A percentile compares a stretch with the other conserved stretches of the same genome.
phyloP scores from a whole-genome alignment of 139 green algal genomes.

The Chlorella ohadii region DNA sequence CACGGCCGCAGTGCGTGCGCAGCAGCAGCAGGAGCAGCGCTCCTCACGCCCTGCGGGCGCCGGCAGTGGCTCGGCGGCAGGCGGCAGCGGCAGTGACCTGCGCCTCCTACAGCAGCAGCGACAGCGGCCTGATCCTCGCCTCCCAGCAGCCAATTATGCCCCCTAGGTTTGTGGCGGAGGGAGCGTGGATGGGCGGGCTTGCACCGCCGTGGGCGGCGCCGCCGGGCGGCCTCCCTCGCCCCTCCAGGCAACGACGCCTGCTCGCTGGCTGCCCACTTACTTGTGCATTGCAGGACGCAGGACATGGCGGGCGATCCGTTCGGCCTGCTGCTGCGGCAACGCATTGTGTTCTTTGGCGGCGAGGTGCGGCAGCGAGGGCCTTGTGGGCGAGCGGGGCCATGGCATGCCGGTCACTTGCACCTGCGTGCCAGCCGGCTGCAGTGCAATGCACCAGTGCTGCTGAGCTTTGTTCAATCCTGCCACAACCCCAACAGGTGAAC shows the following conservation, averaged over 20 bases:
- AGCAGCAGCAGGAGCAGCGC: slow-evolving; percentile 15
- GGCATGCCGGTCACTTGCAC: background rate
- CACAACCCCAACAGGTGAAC: slow-evolving; percentile 79
- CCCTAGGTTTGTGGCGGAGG: slow-evolving; percentile 23
- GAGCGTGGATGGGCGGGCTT: background rate
- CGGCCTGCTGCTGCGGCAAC: slow-evolving; percentile 90
- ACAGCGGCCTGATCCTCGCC: slow-evolving; percentile 25
- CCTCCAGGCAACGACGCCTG: background rate
- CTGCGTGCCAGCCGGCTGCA: background rate
- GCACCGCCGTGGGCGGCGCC: background rate
- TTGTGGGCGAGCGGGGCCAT: background rate
- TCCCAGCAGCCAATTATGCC: slow-evolving; percentile 47
- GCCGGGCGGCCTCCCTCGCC: background rate
- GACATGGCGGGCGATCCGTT: slow-evolving; percentile 95
- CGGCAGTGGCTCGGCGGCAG: background rate
- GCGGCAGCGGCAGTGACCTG: slow-evolving; percentile 32
- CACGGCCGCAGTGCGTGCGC: background rate
- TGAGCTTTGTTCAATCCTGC: background rate
- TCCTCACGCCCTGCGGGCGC: background rate
- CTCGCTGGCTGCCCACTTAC: background rate
- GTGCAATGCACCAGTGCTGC: background rate
- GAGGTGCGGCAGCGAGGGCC: slow-evolving; percentile 54
- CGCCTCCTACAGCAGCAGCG: slow-evolving; percentile 11
- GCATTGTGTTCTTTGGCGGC: slow-evolving; percentile 96
- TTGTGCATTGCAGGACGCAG: slow-evolving; percentile 57